phyloP scores from a whole-genome alignment of 1,284 basidiomycete genomes.

The Schizophyllum commune region DNA sequence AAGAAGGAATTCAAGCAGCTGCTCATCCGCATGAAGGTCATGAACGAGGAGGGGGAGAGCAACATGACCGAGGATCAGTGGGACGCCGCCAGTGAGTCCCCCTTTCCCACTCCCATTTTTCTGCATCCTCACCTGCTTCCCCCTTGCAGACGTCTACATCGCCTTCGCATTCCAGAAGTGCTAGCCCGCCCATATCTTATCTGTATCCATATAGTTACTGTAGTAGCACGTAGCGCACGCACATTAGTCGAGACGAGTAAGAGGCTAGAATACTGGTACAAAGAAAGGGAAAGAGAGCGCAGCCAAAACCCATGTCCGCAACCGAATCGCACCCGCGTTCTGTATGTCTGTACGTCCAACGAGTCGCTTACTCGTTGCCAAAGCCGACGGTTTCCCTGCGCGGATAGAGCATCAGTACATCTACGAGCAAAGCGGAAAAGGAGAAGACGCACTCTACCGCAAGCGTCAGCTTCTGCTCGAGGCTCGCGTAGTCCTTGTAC shows the following conservation, averaged over 20 bases:
- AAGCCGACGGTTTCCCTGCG: slow-evolving; percentile 64
- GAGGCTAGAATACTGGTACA: not conserved
- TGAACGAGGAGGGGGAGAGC: slow-evolving; percentile 76
- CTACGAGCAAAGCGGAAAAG: slow-evolving; percentile 5
- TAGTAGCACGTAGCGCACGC: not conserved
- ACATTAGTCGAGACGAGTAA: not conserved
- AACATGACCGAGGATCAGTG: slow-evolving; percentile 91
- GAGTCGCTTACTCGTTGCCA: slow-evolving; percentile 47
- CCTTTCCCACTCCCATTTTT: slow-evolving; percentile 1
- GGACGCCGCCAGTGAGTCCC: slow-evolving; percentile 87
- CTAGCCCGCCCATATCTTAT: slow-evolving; percentile 17
- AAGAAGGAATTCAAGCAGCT: slow-evolving; percentile 73
- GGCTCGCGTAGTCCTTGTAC: slow-evolving; percentile 75
- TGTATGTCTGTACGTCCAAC: not conserved
- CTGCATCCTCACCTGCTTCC: slow-evolving; percentile 1
- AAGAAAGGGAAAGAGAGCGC: not conserved
- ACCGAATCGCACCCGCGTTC: not conserved
- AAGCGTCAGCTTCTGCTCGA: slow-evolving; percentile 79
- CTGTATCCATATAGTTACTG: slow-evolving; percentile 1
- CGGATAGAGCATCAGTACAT: slow-evolving; percentile 5
- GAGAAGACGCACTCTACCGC: slow-evolving; percentile 65
- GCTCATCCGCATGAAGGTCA: slow-evolving; percentile 83
- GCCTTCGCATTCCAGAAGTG: slow-evolving; percentile 77
- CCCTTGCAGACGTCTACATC: slow-evolving; percentile 65
- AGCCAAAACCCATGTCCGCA: not conserved